These are phyloP conservation scores for Botryosphaeria agaves DNA, from an alignment of 2,329 filamentous ascomycete species.

Conservation along the genomic window DNA sequence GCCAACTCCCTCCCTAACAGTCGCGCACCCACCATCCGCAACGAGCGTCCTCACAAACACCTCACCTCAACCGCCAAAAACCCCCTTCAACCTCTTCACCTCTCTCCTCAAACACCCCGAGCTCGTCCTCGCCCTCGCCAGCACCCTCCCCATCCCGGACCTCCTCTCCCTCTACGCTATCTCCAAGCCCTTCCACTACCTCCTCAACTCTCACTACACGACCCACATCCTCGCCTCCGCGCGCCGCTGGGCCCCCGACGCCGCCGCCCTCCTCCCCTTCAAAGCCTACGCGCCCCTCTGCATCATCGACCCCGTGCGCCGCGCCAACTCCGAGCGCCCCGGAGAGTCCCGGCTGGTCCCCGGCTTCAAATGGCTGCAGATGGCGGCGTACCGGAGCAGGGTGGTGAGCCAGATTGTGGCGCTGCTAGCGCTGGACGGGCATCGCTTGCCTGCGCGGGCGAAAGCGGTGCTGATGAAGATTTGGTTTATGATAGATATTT, in stretches of 20 bases:
- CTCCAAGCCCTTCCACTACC: constrained; percentile 42
- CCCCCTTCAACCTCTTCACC: constrained; percentile 15
- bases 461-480: constrained; percentile 40
- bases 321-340: constrained; percentile 21
- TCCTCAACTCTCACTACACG: constrained; percentile 41
- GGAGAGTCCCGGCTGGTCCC: constrained; percentile 36
- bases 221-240: constrained; percentile 41
- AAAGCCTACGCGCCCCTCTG: constrained; percentile 38
- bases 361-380: constrained; percentile 47
- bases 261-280: constrained; percentile 42
- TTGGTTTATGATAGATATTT: constrained; percentile 56
- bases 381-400: constrained; percentile 43
- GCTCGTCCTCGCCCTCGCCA: constrained; percentile 36
- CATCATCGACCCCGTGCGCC: constrained; percentile 40
- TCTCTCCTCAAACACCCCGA: constrained; percentile 21
- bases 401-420: constrained; percentile 45
- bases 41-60: no score
- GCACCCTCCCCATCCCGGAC: constrained; percentile 35
- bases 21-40: no score
- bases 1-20: no score
- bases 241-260: constrained; percentile 33
- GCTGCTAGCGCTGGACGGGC: constrained; percentile 38
- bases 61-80: constrained; percentile 3
- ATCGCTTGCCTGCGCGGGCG: constrained; percentile 30
- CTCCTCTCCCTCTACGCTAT: constrained; percentile 48